These are phyloP conservation scores for Coccomyxa sp. DNA, from an alignment of 139 green algal species.

Conservation along the genomic window DNA sequence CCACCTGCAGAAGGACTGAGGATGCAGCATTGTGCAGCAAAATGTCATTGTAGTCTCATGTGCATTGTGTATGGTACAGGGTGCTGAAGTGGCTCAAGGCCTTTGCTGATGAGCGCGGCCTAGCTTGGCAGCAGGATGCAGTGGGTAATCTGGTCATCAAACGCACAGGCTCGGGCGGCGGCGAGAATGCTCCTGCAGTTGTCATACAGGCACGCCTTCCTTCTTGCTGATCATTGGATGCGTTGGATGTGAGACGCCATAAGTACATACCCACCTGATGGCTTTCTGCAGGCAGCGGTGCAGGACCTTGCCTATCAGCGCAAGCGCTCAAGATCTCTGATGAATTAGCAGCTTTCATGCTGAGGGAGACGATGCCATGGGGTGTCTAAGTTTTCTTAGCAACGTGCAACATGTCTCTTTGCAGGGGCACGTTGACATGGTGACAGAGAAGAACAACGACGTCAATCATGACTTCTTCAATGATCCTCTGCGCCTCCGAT, in stretches of 20 bases:
- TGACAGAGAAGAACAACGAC: slow-evolving; percentile 54
- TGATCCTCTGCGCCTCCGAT: slow-evolving; percentile 44
- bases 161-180: slow-evolving; percentile 48
- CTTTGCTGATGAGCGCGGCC: slow-evolving; percentile 49
- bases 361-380: not conserved
- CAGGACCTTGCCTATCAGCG: not conserved
- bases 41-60: too few species aligned
- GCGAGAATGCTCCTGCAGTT: slow-evolving; percentile 54
- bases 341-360: not conserved
- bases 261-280: not conserved
- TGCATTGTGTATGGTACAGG: slow-evolving; percentile 10
- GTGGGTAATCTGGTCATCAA: slow-evolving; percentile 71
- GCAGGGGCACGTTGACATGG: slow-evolving; percentile 75
- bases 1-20: too few species aligned
- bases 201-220: slow-evolving; percentile 49
- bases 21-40: too few species aligned
- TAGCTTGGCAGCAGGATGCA: slow-evolving; percentile 53
- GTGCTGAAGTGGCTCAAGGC: slow-evolving; percentile 59
- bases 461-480: slow-evolving; percentile 56
- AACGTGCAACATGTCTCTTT: not conserved
- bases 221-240: not conserved
- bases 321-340: not conserved
- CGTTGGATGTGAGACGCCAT: not conserved
- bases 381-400: not conserved
- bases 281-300: not conserved